phyloP scores from a whole-genome alignment of 257 asterid genomes.

The Ligustrum vulgare region DNA sequence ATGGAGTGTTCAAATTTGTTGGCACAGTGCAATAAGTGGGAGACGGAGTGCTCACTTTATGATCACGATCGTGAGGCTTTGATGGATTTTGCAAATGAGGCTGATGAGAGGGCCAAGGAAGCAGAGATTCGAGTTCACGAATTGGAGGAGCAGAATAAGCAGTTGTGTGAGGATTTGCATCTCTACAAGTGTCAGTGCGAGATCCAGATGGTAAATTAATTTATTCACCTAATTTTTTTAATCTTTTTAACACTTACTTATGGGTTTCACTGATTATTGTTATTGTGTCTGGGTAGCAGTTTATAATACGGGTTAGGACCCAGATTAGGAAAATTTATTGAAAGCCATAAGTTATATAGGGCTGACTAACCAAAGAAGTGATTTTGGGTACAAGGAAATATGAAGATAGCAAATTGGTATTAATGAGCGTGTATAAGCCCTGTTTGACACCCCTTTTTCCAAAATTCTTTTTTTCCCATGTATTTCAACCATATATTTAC shows the following conservation, averaged over 20 bases:
- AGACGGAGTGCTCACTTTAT: constrained; percentile 85
- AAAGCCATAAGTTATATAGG: not conserved
- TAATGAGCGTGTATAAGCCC: not conserved
- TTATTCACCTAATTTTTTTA: constrained; percentile 9
- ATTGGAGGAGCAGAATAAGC: constrained; percentile 65
- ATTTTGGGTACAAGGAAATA: not conserved
- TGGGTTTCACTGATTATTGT: not conserved
- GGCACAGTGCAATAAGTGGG: constrained; percentile 79
- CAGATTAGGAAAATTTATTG: not conserved
- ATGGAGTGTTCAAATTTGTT: constrained; percentile 66
- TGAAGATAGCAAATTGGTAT: not conserved
- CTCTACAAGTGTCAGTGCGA: constrained; percentile 41
- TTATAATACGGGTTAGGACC: not conserved
- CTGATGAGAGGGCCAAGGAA: constrained; percentile 83
- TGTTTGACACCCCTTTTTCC: too few relatives aligned
- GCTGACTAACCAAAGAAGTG: not conserved
- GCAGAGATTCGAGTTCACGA: constrained; percentile 61
- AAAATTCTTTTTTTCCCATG: too few relatives aligned
- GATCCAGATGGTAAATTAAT: constrained; percentile 47
- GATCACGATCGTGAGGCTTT: constrained; percentile 88
- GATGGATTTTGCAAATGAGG: constrained; percentile 97
- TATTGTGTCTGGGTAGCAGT: not conserved
- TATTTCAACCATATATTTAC: too few relatives aligned
- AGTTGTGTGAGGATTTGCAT: constrained; percentile 56
- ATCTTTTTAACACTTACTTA: not conserved